phyloP scores from a whole-genome alignment of 257 asterid species.

The Ophiorrhiza pumila region DNA sequence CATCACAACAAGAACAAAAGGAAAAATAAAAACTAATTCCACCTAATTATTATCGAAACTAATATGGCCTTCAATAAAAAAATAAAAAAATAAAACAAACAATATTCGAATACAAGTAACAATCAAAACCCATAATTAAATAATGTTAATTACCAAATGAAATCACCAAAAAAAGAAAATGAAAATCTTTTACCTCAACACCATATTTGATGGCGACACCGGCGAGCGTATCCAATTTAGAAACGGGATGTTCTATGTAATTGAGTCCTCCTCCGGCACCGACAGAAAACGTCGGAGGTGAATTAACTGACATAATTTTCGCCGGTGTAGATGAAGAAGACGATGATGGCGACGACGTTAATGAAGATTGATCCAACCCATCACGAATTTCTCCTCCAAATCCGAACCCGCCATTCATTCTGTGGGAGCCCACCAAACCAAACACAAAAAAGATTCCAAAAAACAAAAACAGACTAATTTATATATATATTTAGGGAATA shows the following conservation, averaged over 20 bases:
- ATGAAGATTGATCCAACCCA: conserved; percentile 3
- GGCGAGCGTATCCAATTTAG: conserved; percentile 80
- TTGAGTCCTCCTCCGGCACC: conserved; percentile 37
- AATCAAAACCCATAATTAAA: neutral
- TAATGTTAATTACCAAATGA: neutral
- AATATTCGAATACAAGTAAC: neutral
- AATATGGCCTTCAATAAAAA: neutral
- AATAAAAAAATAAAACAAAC: neutral
- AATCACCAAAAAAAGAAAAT: neutral
- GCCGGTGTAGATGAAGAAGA: conserved; percentile 29
- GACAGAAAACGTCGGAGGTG: conserved; percentile 31
- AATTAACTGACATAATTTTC: conserved; percentile 1
- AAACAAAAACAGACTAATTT: neutral
- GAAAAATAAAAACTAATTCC: neutral
- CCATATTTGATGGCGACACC: conserved; percentile 92
- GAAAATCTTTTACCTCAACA: conserved; percentile 61
- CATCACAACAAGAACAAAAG: neutral
- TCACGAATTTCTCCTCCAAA: conserved; percentile 18
- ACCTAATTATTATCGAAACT: neutral
- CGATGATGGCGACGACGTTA: conserved; percentile 20
- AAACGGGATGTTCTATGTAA: conserved; percentile 54
- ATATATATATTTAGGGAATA: neutral
- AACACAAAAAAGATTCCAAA: neutral
- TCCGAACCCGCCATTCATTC: conserved; percentile 36
- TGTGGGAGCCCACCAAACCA: conserved; percentile 21